Conservation (phyloP, 768 basidiomycete genomes). For the Leucosporidium creatinivorum region DNA sequence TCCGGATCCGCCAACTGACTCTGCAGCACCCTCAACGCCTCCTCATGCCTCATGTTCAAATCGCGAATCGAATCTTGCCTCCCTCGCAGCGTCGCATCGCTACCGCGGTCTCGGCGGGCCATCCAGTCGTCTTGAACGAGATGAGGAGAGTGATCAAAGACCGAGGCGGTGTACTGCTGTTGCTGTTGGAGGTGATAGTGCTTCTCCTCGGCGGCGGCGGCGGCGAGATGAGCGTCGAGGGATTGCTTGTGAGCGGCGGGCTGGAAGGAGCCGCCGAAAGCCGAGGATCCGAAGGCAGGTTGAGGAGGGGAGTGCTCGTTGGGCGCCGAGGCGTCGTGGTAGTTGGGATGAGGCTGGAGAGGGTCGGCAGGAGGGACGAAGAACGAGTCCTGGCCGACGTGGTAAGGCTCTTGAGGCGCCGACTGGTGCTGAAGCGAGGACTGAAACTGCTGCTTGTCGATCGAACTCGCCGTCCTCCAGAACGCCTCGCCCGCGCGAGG, state of each 20-base stretch:
- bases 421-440: not conserved
- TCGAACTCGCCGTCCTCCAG: constrained; percentile 13
- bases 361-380: constrained; percentile 4
- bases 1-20: not conserved
- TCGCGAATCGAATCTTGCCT: not conserved
- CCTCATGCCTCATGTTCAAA: no score
- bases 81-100: not conserved
- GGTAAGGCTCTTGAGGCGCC: constrained; percentile 16
- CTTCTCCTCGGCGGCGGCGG: not conserved
- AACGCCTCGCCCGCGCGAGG: not conserved
- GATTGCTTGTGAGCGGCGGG: constrained; percentile 7
- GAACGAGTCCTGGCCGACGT: constrained; percentile 18
- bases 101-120: not conserved
- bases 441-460: constrained; percentile 12
- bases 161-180: not conserved
- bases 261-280: constrained; percentile 9
- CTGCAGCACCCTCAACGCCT: no score
- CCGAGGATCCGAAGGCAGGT: constrained; percentile 14
- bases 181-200: no score
- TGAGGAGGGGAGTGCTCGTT: not conserved
- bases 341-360: not conserved
- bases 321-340: not conserved
- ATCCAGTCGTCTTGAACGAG: not conserved
- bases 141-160: not conserved
- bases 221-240: constrained; percentile 15